A percentile compares a stretch with the other conserved stretches of the same genome.
Evolutionary conservation across 495 filamentous ascomycete genomes (phyloP).

Genomic region (Aspergillus ostianus): DNA sequence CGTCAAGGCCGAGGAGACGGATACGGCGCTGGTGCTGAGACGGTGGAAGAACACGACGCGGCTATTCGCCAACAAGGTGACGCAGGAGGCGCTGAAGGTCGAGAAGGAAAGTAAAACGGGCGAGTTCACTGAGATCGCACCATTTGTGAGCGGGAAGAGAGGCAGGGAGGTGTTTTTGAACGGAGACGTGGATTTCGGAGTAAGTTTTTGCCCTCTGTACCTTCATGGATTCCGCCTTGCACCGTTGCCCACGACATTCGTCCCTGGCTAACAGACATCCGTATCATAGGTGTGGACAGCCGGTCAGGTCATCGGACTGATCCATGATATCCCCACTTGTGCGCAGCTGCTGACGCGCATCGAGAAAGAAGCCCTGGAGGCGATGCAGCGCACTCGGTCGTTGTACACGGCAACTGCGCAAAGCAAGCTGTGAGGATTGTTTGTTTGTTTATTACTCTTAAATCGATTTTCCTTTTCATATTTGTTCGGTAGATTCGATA

Average conservation of each 20-base stretch:
- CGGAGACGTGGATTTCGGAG: slow-evolving; percentile 87
- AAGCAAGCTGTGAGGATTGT: slow-evolving; percentile 37
- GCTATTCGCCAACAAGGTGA: slow-evolving; percentile 85
- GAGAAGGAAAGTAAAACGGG: slow-evolving; percentile 83
- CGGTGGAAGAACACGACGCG: slow-evolving; percentile 92
- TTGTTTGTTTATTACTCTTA: neutral
- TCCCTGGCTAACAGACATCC: slow-evolving; percentile 10
- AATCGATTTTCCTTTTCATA: no score
- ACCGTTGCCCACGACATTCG: neutral
- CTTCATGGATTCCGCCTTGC: neutral
- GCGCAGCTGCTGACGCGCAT: slow-evolving; percentile 56
- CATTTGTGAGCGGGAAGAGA: slow-evolving; percentile 87
- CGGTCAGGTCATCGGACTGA: slow-evolving; percentile 68
- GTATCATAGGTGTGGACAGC: slow-evolving; percentile 64
- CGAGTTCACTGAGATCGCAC: slow-evolving; percentile 88
- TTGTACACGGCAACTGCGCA: slow-evolving; percentile 36
- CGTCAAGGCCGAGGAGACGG: slow-evolving; percentile 81
- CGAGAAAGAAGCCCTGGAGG: slow-evolving; percentile 61
- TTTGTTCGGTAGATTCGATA: neutral
- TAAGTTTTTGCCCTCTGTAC: slow-evolving; percentile 44
- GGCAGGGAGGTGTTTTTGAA: slow-evolving; percentile 89
- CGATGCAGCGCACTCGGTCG: slow-evolving; percentile 37
- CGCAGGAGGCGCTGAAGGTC: slow-evolving; percentile 73
- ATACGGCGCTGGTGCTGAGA: slow-evolving; percentile 84
- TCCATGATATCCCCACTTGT: slow-evolving; percentile 68